A percentile compares a stretch with the other conserved stretches of the same genome.
Conservation (phyloP, 2,329 filamentous ascomycete genomes). For the Aureobasidium sp. region DNA sequence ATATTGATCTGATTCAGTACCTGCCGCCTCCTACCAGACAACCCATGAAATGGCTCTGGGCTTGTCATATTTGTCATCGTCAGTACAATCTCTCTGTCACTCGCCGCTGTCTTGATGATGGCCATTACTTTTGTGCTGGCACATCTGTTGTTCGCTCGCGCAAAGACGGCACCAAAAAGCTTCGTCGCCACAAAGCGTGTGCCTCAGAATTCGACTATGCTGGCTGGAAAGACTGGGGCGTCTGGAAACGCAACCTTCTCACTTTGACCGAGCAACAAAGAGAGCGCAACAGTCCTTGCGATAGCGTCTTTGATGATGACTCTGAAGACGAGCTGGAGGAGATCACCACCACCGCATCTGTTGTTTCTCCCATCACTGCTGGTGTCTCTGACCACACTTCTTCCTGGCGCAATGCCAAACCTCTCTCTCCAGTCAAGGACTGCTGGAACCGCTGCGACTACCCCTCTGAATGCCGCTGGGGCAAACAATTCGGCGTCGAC, state of each 20-base stretch:
- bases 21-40: constrained; percentile 20
- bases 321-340: constrained; percentile 9
- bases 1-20: constrained; percentile 13
- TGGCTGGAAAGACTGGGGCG: constrained; percentile 41
- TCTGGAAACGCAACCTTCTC: constrained; percentile 31
- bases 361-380: background rate
- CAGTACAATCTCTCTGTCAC: constrained; percentile 42
- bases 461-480: constrained; percentile 38
- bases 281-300: background rate
- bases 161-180: constrained; percentile 19
- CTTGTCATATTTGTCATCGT: constrained; percentile 42
- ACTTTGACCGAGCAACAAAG: constrained; percentile 18
- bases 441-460: constrained; percentile 40
- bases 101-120: constrained; percentile 45
- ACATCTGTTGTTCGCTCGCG: constrained; percentile 28
- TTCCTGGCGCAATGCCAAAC: background rate
- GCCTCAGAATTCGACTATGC: constrained; percentile 44
- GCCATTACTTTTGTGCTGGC: constrained; percentile 46
- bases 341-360: background rate
- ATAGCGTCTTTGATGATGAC: constrained; percentile 12
- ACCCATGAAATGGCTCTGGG: constrained; percentile 43
- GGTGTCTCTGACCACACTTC: background rate
- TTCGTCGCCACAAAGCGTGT: constrained; percentile 34
- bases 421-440: constrained; percentile 20
- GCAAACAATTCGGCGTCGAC: constrained; percentile 23